Percentiles rank a stretch among this genome's conserved stretches.
phyloP scores from a whole-genome alignment of 768 basidiomycete species.

The Lyophyllum semitale region DNA sequence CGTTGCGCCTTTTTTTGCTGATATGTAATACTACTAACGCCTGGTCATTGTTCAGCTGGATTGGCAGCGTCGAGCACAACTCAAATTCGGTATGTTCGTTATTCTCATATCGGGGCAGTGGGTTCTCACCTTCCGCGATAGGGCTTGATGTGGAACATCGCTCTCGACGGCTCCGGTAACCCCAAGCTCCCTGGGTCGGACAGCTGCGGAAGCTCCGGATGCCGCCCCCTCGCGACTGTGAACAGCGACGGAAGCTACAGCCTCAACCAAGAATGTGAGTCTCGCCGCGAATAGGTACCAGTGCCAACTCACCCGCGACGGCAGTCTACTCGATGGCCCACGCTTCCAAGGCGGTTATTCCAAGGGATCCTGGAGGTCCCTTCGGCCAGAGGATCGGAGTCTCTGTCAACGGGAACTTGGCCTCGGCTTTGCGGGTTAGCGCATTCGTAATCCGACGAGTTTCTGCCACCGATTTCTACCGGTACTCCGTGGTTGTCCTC shows the following conservation, averaged over 20 bases:
- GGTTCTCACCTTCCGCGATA: constrained; percentile 3
- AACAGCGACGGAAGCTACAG: constrained; percentile 60
- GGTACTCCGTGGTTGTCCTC: constrained; percentile 71
- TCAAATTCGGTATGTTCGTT: constrained; percentile 14
- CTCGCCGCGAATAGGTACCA: not conserved
- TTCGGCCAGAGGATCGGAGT: constrained; percentile 68
- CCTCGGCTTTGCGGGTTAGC: constrained; percentile 59
- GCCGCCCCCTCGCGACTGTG: constrained; percentile 63
- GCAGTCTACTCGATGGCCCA: constrained; percentile 71
- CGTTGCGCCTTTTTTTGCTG: not conserved
- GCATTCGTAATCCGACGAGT: constrained; percentile 63
- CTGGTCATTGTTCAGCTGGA: constrained; percentile 15
- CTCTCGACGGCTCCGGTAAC: not conserved
- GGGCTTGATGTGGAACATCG: constrained; percentile 74
- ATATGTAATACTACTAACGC: not conserved
- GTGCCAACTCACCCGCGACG: not conserved
- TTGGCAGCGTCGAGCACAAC: constrained; percentile 22
- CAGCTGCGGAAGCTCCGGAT: constrained; percentile 35
- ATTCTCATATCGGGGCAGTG: constrained; percentile 1
- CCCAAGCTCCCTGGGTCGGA: not conserved
- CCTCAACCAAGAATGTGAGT: constrained; percentile 71
- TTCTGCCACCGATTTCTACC: constrained; percentile 52
- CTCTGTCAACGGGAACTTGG: constrained; percentile 52
- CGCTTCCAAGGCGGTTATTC: constrained; percentile 69
- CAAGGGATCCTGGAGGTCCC: constrained; percentile 63